Percentiles rank a stretch among this genome's conserved stretches.
Evolutionary conservation across 305 asterid species (phyloP).

Genomic region (Rubia balearica): DNA sequence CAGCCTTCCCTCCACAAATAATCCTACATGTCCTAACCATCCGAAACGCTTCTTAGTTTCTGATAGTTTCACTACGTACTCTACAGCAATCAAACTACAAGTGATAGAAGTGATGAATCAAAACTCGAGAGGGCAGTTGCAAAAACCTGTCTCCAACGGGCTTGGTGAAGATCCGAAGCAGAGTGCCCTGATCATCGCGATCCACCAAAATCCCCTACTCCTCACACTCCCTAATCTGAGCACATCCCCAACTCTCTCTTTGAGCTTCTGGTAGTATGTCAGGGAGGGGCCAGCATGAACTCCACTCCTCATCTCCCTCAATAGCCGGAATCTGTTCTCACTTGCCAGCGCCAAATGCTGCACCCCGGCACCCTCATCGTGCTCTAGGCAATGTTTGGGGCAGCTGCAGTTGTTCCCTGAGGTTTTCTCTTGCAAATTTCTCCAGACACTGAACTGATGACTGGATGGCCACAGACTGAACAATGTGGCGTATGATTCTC

Average conservation of each 20-base stretch:
- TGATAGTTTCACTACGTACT: too few relatives aligned
- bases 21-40: too few relatives aligned
- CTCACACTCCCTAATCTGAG: constrained; percentile 75
- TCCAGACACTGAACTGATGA: constrained; percentile 39
- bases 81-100: neutral
- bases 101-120: neutral
- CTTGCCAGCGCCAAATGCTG: constrained; percentile 77
- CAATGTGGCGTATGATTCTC: constrained; percentile 6
- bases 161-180: constrained; percentile 94
- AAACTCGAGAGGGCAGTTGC: neutral
- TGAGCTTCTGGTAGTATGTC: constrained; percentile 65
- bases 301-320: constrained; percentile 92
- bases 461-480: constrained; percentile 12
- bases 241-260: constrained; percentile 62
- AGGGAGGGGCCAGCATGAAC: constrained; percentile 90
- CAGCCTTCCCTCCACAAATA: neutral
- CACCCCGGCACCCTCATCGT: constrained; percentile 82
- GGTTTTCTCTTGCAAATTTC: constrained; percentile 56
- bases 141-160: constrained; percentile 87
- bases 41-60: too few relatives aligned
- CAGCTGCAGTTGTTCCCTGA: constrained; percentile 62
- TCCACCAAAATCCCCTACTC: constrained; percentile 87
- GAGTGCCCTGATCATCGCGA: constrained; percentile 88
- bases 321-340: constrained; percentile 63
- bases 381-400: constrained; percentile 52